Evolutionary conservation across 2,329 filamentous ascomycete species (phyloP).

Genomic region (Aspergillus niger): DNA sequence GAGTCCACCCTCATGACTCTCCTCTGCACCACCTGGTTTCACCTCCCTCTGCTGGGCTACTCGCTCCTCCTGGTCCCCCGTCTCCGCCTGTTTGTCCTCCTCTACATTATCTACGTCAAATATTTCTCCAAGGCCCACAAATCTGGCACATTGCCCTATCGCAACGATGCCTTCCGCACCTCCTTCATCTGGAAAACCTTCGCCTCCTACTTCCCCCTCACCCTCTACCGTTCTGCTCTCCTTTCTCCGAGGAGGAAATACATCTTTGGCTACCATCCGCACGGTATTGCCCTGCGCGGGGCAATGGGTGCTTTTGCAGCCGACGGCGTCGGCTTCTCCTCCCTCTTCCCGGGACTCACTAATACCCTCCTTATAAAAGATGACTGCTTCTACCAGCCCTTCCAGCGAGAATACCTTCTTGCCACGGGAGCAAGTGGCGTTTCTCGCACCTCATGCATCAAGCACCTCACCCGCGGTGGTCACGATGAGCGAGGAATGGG

Average conservation of each 20-base stretch:
- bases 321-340: slow-evolving; percentile 74
- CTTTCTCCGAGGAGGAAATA: slow-evolving; percentile 78
- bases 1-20: slow-evolving; percentile 19
- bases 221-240: slow-evolving; percentile 73
- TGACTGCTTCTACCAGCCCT: slow-evolving; percentile 78
- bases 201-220: slow-evolving; percentile 79
- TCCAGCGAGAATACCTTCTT: slow-evolving; percentile 83
- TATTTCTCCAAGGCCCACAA: slow-evolving; percentile 70
- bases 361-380: slow-evolving; percentile 84
- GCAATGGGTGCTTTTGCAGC: slow-evolving; percentile 80
- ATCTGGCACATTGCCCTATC: slow-evolving; percentile 67
- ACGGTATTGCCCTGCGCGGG: slow-evolving; percentile 85
- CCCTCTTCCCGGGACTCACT: slow-evolving; percentile 82
- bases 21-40: slow-evolving; percentile 24
- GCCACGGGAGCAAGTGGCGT: slow-evolving; percentile 76
- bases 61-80: slow-evolving; percentile 78
- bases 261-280: slow-evolving; percentile 86
- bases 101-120: slow-evolving; percentile 72
- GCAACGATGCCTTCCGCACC: slow-evolving; percentile 70
- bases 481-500: slow-evolving; percentile 74
- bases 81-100: slow-evolving; percentile 67
- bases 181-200: slow-evolving; percentile 76
- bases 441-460: slow-evolving; percentile 78
- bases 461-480: slow-evolving; percentile 73
- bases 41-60: slow-evolving; percentile 71